Base-by-base conservation (phyloP, 1,139 yeast genomes). In the Saccharomycopsis hybrid region DNA sequence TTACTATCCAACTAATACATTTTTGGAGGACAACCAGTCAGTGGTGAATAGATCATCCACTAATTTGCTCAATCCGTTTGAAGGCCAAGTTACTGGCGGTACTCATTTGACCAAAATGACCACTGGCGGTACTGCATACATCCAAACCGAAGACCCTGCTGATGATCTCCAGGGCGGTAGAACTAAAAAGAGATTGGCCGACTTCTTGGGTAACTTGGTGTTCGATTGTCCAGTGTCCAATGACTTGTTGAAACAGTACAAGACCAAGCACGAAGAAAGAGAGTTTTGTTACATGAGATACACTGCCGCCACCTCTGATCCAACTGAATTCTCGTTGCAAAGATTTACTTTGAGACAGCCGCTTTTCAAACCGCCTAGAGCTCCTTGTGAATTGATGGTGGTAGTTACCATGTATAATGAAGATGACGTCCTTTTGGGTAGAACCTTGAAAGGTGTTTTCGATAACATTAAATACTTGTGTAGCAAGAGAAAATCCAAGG, bases 321-420 rank as follows among this genome's bases (percentile, higher is more conserved):
- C 95, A 0, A 72, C 78, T 5, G 78, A 80, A 54, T 85, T 80
- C 59, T 67, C 64, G 41, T 60, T 64, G 11, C 74, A 72, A 58
- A 73, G 77, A 57, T 85, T 83, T 65, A 78, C 80, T 39, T 65
- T 85, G 44, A 72, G 95, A 51, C 95, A 83, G 61, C 75, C 73
- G 42, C 72, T 84, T 56, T 85, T 84, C 62, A 67, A 72, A 35
- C 82, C 79, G 37, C 84, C 85, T 2, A 70, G 95, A 55, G 73
- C 73, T 54, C 85, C 94, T 0, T 48, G 54, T 2, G 94, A 85
- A 64, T 68, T 85, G 49, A 72, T 84, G 74, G 76, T 85, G 48
- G 85, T 84, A 57, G 72, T 86, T 50, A 85, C 95, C 33, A 82
- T 86, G 80, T 85, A 82, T 68, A 86, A 85, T 62, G 95, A 85